A percentile compares a stretch with the other conserved stretches of the same genome.
Conservation (phyloP, 352 stramenopile genomes). For the Globisporangium cystogenes region DNA sequence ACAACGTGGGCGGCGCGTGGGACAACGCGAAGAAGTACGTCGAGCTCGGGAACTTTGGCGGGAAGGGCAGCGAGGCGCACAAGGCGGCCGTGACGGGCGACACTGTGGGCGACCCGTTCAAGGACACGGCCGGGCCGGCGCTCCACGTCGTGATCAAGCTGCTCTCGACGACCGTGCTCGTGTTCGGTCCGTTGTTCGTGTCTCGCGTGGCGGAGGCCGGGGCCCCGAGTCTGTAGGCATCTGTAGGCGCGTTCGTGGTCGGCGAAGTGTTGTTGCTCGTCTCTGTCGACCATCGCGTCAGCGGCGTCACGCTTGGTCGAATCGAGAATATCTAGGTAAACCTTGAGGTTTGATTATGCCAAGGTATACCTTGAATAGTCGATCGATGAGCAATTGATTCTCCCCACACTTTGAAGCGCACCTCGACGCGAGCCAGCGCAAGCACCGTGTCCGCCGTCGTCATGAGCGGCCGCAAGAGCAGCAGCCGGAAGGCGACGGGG, state of each 20-base stretch:
- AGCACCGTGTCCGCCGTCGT: neutral
- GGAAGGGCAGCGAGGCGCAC: conserved; percentile 95
- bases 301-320: too few relatives aligned
- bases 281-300: too few relatives aligned
- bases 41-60: conserved; percentile 91
- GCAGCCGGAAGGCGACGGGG: neutral
- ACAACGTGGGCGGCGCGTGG: conserved; percentile 97
- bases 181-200: conserved; percentile 91
- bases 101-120: conserved; percentile 96
- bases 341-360: too few relatives aligned
- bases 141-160: conserved; percentile 99
- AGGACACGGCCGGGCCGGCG: conserved; percentile 96
- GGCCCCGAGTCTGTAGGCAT: neutral
- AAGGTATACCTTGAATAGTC: too few relatives aligned
- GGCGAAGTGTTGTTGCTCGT: too few relatives aligned
- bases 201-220: conserved; percentile 31
- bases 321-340: too few relatives aligned
- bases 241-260: too few relatives aligned
- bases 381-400: too few relatives aligned
- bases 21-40: conserved; percentile 99
- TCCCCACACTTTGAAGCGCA: neutral
- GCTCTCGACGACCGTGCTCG: conserved; percentile 92
- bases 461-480: conserved; percentile 5
- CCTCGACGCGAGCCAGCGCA: conserved; percentile 1
- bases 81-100: conserved; percentile 97